phyloP scores from a whole-genome alignment of 176 grass and related monocot species.

The Aegilops longissima region DNA sequence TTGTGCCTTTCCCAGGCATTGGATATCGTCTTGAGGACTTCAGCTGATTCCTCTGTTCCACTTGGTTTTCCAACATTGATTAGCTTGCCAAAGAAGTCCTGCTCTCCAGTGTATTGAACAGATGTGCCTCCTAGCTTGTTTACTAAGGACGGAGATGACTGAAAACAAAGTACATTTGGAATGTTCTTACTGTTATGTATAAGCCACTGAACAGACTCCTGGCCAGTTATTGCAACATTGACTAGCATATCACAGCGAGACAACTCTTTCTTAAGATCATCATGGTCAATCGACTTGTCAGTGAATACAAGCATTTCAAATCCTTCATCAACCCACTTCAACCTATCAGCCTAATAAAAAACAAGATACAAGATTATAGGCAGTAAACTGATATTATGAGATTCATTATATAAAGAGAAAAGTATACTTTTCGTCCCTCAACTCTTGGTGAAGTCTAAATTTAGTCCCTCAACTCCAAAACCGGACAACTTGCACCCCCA shows the following conservation, averaged over 20 bases:
- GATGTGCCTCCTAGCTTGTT: slow-evolving; percentile 74
- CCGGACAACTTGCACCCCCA: too few relatives aligned
- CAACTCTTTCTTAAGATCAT: slow-evolving; percentile 49
- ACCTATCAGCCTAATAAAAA: slow-evolving; percentile 56
- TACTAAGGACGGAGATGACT: slow-evolving; percentile 66
- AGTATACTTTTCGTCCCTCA: too few relatives aligned
- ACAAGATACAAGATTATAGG: background rate
- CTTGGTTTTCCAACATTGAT: slow-evolving; percentile 41
- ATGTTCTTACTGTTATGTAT: slow-evolving; percentile 48
- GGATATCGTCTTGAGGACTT: slow-evolving; percentile 69
- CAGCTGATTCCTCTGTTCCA: slow-evolving; percentile 39
- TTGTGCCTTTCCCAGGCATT: slow-evolving; percentile 94
- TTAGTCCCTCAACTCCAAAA: too few relatives aligned
- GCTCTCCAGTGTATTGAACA: slow-evolving; percentile 43
- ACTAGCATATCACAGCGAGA: slow-evolving; percentile 66
- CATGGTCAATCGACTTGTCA: slow-evolving; percentile 40
- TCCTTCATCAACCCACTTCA: slow-evolving; percentile 88
- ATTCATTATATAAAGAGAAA: background rate
- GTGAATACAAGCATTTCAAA: slow-evolving; percentile 83
- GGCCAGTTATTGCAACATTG: slow-evolving; percentile 57
- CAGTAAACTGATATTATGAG: background rate
- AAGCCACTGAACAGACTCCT: slow-evolving; percentile 58
- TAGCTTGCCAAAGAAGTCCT: slow-evolving; percentile 61
- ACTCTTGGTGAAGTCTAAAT: too few relatives aligned
- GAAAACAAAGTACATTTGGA: slow-evolving; percentile 80